A percentile compares a stretch with the other conserved stretches of the same genome.
phyloP scores from a whole-genome alignment of 2,329 filamentous ascomycete species.

The Talaromyces atroroseus region DNA sequence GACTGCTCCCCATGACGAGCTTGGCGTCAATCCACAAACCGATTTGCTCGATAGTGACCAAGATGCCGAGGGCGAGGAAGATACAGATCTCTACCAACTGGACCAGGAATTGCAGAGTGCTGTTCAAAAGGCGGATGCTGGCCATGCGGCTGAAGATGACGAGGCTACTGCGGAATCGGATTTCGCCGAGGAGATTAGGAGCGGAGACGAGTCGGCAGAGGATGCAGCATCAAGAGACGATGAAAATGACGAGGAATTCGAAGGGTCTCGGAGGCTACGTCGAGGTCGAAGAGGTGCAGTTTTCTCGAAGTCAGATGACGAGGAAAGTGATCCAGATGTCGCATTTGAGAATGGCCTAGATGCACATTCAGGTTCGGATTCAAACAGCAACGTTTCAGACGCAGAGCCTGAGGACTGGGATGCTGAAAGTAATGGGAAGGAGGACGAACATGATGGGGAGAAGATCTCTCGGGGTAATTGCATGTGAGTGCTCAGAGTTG shows the following conservation, averaged over 20 bases:
- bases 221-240: conserved; percentile 39
- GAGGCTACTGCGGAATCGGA: conserved; percentile 32
- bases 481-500: conserved; percentile 48
- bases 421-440: conserved; percentile 36
- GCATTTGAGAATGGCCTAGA: conserved; percentile 38
- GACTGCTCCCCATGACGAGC: conserved; percentile 35
- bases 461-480: conserved; percentile 53
- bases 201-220: conserved; percentile 18
- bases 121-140: conserved; percentile 32
- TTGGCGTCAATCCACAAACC: conserved; percentile 25
- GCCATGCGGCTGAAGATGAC: conserved; percentile 24
- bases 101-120: conserved; percentile 36
- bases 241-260: conserved; percentile 21
- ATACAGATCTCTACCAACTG: conserved; percentile 37
- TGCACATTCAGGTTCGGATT: conserved; percentile 32
- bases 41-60: conserved; percentile 37
- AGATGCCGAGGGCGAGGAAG: conserved; percentile 42
- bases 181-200: conserved; percentile 23
- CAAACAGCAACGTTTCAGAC: conserved; percentile 54
- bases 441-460: conserved; percentile 41
- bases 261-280: conserved; percentile 8
- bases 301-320: conserved; percentile 33
- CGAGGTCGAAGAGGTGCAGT: conserved; percentile 19
- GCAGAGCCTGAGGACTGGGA: conserved; percentile 48
- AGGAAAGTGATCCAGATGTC: conserved; percentile 39